A percentile compares a stretch with the other conserved stretches of the same genome.
Evolutionary conservation across 2,329 filamentous ascomycete species (phyloP).

Genomic region (Fusarium beomiforme): DNA sequence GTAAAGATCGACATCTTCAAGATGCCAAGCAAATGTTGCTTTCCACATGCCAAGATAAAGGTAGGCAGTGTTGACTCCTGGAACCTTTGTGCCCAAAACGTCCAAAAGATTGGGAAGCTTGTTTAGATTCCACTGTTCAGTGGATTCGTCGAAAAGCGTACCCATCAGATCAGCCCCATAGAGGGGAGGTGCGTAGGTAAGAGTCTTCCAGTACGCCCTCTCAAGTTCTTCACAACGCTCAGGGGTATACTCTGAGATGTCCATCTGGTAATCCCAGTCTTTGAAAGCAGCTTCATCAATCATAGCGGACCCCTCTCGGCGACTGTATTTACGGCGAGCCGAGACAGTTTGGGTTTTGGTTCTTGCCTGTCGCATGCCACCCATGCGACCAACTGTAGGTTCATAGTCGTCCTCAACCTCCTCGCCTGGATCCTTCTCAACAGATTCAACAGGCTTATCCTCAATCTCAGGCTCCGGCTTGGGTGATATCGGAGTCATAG

Average conservation of each 20-base stretch:
- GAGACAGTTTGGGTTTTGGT: slow-evolving; percentile 79
- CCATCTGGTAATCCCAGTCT: slow-evolving; percentile 89
- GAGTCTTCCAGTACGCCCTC: slow-evolving; percentile 94
- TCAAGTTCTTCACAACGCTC: slow-evolving; percentile 96
- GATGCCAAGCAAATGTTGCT: slow-evolving; percentile 97
- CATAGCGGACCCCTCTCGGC: slow-evolving; percentile 78
- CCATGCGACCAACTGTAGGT: slow-evolving; percentile 57
- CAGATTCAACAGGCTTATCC: slow-evolving; percentile 55
- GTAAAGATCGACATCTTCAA: slow-evolving; percentile 98
- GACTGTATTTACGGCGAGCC: slow-evolving; percentile 86
- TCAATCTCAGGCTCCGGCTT: slow-evolving; percentile 50
- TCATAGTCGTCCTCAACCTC: slow-evolving; percentile 57
- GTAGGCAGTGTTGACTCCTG: slow-evolving; percentile 97
- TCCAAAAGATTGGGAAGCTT: slow-evolving; percentile 94
- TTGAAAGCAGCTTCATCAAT: slow-evolving; percentile 92
- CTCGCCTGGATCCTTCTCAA: slow-evolving; percentile 59
- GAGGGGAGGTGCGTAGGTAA: slow-evolving; percentile 93
- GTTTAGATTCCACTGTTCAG: slow-evolving; percentile 90
- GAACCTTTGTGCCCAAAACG: slow-evolving; percentile 93
- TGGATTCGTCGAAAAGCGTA: slow-evolving; percentile 89
- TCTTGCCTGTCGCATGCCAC: slow-evolving; percentile 61
- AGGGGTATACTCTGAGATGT: slow-evolving; percentile 86
- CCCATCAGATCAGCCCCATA: slow-evolving; percentile 98
- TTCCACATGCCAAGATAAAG: slow-evolving; percentile 99
- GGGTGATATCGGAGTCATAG: slow-evolving; percentile 69